Evolutionary conservation across 192 early-diverging fungal genomes (phyloP), one percentile per base, ranked within the genome.

Genomic region (Phlyctochytrium planicorne): DNA sequence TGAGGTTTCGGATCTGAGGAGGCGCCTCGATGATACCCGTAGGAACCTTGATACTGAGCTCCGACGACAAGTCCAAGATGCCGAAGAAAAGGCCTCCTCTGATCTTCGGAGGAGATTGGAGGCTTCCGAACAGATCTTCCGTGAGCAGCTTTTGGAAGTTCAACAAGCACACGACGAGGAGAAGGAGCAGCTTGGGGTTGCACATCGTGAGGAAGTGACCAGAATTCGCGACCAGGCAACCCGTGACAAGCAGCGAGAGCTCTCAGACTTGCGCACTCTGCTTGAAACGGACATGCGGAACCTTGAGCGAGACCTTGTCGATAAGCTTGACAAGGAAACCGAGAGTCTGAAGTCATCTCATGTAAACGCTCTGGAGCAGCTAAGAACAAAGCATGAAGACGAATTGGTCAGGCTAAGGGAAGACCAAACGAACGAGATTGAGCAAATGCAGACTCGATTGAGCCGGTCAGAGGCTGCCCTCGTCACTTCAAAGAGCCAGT

Each of bases 401-500:
- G 68, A 75, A 65, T 2, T 70, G 25, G 30, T 53, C 23, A 63
- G 34, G 34, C 34, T 71, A 6, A 23, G 63, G 0, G 50, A 71
- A 27, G 59, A 64, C 27, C 52, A 68, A 47, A 29, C 14, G 2
- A 40, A 50, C 12, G 66, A 68, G 32, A 31, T 71, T 10, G 65
- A 73, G 25, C 53, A 67, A 16, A 62, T 78, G 60, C 62, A 35
- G 25, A 20, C 24, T n/a, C 47, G 63, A 30, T 56, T 79, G n/a
- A 62, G 64, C 29, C 32, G 53, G 14, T 57, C 77, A 6, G 80
- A 82, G 64, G 32, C 52, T 2, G 53, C 60, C 34, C 53, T 82
- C 4, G 63, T 79, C n/a, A 24, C 55, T 1, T 59, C 64, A 25
- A 76, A 77, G 34, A 60, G 60, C 34, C 69, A 80, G 66, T 76